Evolutionary conservation across 73 alveolate genomes (phyloP).

Genomic region (Breviolum minutum): DNA sequence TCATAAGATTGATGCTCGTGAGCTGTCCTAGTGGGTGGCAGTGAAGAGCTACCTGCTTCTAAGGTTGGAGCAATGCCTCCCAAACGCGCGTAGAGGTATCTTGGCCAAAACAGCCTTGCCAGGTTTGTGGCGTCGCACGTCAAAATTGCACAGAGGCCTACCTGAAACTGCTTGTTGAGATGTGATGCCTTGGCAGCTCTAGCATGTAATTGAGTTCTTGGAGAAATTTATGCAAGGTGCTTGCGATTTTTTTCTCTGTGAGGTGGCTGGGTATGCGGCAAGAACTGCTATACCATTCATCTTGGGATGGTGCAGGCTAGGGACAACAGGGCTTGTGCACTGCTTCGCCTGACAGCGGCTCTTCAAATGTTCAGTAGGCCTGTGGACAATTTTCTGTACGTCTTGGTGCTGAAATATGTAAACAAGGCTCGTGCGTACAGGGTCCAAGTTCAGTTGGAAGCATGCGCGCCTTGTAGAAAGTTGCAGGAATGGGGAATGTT

Average conservation of each 20-base stretch:
- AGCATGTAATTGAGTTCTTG: not conserved
- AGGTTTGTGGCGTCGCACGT: not conserved
- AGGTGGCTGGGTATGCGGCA: not conserved
- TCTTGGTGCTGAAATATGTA: conserved; percentile 37
- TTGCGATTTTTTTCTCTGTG: not conserved
- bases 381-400: conserved; percentile 8
- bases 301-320: conserved; percentile 45
- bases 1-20: too few relatives aligned
- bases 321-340: not conserved
- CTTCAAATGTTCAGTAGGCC: not conserved
- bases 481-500: not conserved
- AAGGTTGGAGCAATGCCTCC: conserved; percentile 47
- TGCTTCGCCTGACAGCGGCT: not conserved
- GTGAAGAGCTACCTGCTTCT: not conserved
- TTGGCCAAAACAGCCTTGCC: not conserved
- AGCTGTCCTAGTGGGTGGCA: too few relatives aligned
- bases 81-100: not conserved
- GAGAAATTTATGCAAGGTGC: not conserved
- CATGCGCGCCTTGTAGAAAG: not conserved
- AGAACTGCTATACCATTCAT: not conserved
- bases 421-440: not conserved
- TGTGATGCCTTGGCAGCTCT: too few relatives aligned
- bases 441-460: not conserved
- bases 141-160: too few relatives aligned
- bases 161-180: not conserved